A percentile compares a stretch with the other conserved stretches of the same genome.
Conservation (phyloP, 257 asterid species). For the Linaria vulgaris region DNA sequence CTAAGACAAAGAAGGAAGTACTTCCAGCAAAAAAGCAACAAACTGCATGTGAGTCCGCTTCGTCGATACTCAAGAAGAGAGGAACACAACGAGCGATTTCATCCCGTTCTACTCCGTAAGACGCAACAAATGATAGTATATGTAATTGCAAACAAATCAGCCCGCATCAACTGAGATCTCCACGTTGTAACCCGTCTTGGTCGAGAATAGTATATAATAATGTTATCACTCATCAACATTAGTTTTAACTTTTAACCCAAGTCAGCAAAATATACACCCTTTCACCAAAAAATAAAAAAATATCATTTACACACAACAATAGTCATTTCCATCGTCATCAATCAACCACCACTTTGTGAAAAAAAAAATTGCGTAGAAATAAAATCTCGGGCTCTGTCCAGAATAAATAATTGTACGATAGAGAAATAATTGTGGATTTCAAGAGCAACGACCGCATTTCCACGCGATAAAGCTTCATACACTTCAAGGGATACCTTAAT, state of each 20-base stretch:
- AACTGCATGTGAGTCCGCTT: slow-evolving; percentile 97
- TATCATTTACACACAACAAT: too few relatives aligned
- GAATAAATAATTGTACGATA: slow-evolving; percentile 76
- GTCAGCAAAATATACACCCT: too few relatives aligned
- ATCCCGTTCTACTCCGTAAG: slow-evolving; percentile 85
- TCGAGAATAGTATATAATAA: too few relatives aligned
- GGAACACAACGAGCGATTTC: slow-evolving; percentile 87
- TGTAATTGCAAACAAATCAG: slow-evolving; percentile 91
- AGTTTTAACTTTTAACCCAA: too few relatives aligned
- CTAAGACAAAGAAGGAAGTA: slow-evolving; percentile 62
- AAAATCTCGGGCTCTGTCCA: too few relatives aligned
- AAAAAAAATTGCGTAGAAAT: too few relatives aligned
- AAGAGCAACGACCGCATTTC: slow-evolving; percentile 86
- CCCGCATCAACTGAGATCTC: slow-evolving; percentile 87
- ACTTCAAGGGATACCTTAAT: slow-evolving; percentile 71
- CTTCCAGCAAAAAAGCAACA: slow-evolving; percentile 77
- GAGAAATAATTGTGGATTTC: slow-evolving; percentile 94
- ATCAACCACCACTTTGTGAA: too few relatives aligned
- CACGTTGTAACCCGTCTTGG: slow-evolving; percentile 91
- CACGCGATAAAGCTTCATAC: slow-evolving; percentile 71
- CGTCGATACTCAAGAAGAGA: slow-evolving; percentile 82
- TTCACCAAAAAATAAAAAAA: too few relatives aligned
- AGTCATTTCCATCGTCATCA: too few relatives aligned
- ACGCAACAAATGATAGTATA: slow-evolving; percentile 89
- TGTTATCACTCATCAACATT: too few relatives aligned